Conservation (phyloP, 495 filamentous ascomycete genomes). For the Hypoxylon trugodes region DNA sequence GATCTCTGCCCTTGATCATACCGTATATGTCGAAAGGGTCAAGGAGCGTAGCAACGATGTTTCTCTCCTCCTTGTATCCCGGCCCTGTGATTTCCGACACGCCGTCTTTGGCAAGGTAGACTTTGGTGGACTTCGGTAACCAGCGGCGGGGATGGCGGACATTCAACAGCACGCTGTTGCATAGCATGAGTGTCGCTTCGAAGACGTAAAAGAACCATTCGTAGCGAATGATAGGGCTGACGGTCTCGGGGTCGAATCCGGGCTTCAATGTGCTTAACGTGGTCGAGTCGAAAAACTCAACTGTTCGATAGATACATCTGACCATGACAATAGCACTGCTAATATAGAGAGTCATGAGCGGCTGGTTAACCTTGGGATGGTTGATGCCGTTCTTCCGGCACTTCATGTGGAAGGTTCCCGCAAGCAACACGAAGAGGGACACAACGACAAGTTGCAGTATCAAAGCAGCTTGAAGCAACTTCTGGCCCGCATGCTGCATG, state of each 20-base stretch:
- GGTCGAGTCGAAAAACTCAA: conserved; percentile 65
- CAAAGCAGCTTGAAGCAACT: conserved; percentile 71
- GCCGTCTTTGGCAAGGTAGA: conserved; percentile 71
- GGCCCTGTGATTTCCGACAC: conserved; percentile 70
- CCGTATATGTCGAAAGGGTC: conserved; percentile 76
- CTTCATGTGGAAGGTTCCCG: conserved; percentile 65
- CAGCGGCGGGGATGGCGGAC: conserved; percentile 67
- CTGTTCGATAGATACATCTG: conserved; percentile 72
- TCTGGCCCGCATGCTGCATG: conserved; percentile 62
- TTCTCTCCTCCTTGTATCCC: conserved; percentile 66
- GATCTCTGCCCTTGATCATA: conserved; percentile 59
- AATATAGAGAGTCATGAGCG: conserved; percentile 68
- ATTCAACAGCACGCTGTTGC: conserved; percentile 69
- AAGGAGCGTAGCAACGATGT: conserved; percentile 62
- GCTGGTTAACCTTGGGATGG: conserved; percentile 62
- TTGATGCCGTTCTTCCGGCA: conserved; percentile 63
- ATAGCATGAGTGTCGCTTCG: conserved; percentile 70
- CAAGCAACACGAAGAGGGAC: conserved; percentile 65
- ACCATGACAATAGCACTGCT: conserved; percentile 67
- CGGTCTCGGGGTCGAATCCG: conserved; percentile 40
- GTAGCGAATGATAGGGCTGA: conserved; percentile 66
- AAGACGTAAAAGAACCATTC: conserved; percentile 82
- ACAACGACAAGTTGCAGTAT: conserved; percentile 74
- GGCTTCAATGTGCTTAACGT: conserved; percentile 42
- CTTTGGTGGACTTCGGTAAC: conserved; percentile 68